A percentile compares a stretch with the other conserved stretches of the same genome.
Evolutionary conservation across 306 rosid genomes (phyloP).

Genomic region (Hylodesmum podocarpum): DNA sequence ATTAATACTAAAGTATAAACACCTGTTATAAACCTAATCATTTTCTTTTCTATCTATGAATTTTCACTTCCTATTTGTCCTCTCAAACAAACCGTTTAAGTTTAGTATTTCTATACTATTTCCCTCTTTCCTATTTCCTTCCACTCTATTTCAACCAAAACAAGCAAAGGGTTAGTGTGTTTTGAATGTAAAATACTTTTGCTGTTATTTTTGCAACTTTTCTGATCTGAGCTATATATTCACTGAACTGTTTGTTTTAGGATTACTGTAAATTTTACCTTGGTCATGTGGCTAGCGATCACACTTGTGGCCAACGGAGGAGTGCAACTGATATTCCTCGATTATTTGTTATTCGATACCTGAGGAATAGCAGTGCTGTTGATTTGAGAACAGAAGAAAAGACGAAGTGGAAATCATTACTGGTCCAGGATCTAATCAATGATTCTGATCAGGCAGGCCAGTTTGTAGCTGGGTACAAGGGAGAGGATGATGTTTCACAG

Average conservation of each 20-base stretch:
- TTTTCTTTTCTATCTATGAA: no score
- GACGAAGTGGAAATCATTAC: slow-evolving; percentile 42
- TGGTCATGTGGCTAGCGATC: slow-evolving; percentile 59
- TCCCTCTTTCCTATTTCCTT: no score
- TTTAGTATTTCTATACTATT: no score
- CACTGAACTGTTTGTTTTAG: slow-evolving; percentile 39
- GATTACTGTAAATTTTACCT: slow-evolving; percentile 81
- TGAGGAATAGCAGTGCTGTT: slow-evolving; percentile 59
- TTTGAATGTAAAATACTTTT: neutral
- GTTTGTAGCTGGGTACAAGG: slow-evolving; percentile 88
- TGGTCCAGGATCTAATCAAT: slow-evolving; percentile 43
- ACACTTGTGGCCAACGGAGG: slow-evolving; percentile 80
- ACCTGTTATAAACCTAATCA: no score
- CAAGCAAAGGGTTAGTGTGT: no score
- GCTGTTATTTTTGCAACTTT: neutral
- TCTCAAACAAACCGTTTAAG: no score
- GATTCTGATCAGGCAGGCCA: slow-evolving; percentile 81
- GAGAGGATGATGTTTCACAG: slow-evolving; percentile 64
- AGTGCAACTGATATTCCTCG: slow-evolving; percentile 62
- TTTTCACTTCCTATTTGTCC: no score
- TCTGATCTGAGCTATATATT: slow-evolving; percentile 26
- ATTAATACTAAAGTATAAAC: no score
- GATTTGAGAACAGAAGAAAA: slow-evolving; percentile 44
- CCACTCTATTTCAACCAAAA: no score
- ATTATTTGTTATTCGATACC: slow-evolving; percentile 71